Evolutionary conservation across 1,284 basidiomycete species (phyloP), one percentile per base, ranked within the genome.

Genomic region (Exobasidium rhododendri): DNA sequence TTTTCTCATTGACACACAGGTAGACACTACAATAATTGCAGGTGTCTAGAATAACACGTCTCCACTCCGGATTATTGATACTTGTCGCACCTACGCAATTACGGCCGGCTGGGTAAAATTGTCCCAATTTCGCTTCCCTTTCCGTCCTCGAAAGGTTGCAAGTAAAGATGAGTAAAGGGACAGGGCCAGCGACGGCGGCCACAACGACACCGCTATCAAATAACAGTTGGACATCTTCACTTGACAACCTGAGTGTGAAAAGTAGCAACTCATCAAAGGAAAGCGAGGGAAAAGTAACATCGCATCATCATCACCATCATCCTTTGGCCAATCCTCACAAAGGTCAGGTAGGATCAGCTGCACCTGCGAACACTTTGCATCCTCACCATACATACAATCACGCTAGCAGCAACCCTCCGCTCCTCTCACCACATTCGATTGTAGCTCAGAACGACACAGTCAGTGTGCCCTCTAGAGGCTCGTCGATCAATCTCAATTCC

Each of bases 121-220:
- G n/a, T n/a, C n/a, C n/a, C 68, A 17, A 30, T 61, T 3, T 57
- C 57, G 5, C 26, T 70, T 10, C 62, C 66, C 6, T 70, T 70
- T 52, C 68, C 68, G 22, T 62, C 52, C 7, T 59, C 67, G 32
- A 26, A 26, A 50, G 26, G 47, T 17, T n/a, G n/a, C n/a, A n/a
- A n/a, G n/a, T n/a, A n/a, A n/a, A n/a, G 26, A 26, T n/a, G 22
- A 28, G 47, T 24, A 20, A 50, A 50, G 13, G 13, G 28, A 28
- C n/a, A 24, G 47, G 20, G 4, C 20, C n/a, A 50, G 44, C 44
- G 24, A 45, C n/a, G n/a, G n/a, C n/a, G n/a, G n/a, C n/a, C n/a
- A n/a, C n/a, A n/a, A n/a, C n/a, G n/a, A 40, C 35, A 40, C 35
- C 35, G 17, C 17, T 17, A 40, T 40, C 35, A 40, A 40, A 40